Evolutionary conservation across 2,329 filamentous ascomycete genomes (phyloP), one percentile per base, ranked within the genome.

Genomic region (Aspergillus neoniger): DNA sequence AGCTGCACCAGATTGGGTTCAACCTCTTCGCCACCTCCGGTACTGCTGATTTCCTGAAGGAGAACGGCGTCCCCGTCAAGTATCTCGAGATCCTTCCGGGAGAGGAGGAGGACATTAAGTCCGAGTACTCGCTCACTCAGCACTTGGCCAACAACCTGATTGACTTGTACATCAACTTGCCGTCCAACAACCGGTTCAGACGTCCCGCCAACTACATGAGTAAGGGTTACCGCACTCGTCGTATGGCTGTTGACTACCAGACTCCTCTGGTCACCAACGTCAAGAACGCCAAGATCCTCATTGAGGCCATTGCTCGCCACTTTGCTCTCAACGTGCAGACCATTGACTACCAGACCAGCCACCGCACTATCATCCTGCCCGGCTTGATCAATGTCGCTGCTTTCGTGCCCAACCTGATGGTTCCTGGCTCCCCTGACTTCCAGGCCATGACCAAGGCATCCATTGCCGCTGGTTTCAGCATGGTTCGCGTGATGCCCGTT

Each of bases 221-320:
- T 79, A 95, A 95, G 81, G 95, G 95, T 62, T 99, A 99, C 81
- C 90, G 91, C 73, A 98, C 95, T 58, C 88, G 95, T 76, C 89
- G 95, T 77, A 97, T 99, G 93, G 95, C 95, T 38, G 95, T 99
- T 44, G 95, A 97, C 79, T 91, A 97, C 80, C 94, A 98, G 80
- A 96, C 95, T 57, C 95, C 95, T 60, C 82, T 99, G 62, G 94
- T 99, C 17, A 99, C 95, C 58, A 99, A 99, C 71, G 95, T 99
- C 77, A 99, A 99, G 86, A 98, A 97, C 74, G 95, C 95, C 61
- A 99, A 98, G 84, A 91, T 99, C 61, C 81, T 99, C 55, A 89
- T 99, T 56, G 95, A 99, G 80, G 95, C 94, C 21, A 91, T 99
- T 66, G 88, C 92, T 59, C 88, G 94, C 61, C 90, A 96, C 76